These are phyloP conservation scores for Magnaporthiopsis rhizophila DNA, from an alignment of 2,329 filamentous ascomycete genomes.

Conservation along the genomic window DNA sequence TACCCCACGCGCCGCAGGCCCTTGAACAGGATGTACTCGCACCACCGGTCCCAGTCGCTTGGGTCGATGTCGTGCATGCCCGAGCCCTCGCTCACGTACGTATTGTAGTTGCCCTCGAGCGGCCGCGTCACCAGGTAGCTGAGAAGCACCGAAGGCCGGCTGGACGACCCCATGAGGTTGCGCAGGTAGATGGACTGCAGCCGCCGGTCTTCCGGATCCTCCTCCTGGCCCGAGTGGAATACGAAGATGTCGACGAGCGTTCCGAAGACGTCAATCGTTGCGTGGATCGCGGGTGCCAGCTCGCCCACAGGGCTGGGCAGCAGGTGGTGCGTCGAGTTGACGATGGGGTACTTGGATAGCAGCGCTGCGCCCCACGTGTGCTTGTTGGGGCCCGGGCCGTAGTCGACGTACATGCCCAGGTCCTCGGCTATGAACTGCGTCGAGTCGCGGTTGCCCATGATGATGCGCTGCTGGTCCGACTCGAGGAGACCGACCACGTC, in stretches of 20 bases:
- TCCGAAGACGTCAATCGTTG: constrained; percentile 90
- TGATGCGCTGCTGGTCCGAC: constrained; percentile 89
- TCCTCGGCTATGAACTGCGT: constrained; percentile 95
- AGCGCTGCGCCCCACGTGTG: constrained; percentile 95
- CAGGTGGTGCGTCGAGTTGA: constrained; percentile 94
- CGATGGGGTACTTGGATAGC: constrained; percentile 92
- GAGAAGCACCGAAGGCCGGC: constrained; percentile 75
- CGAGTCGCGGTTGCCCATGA: constrained; percentile 97
- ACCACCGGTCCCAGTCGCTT: constrained; percentile 94
- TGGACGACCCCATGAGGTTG: constrained; percentile 75
- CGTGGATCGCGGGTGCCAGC: constrained; percentile 89
- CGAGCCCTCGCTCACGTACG: constrained; percentile 75
- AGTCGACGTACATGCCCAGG: constrained; percentile 97
- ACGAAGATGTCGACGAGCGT: constrained; percentile 88
- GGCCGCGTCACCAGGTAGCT: constrained; percentile 91
- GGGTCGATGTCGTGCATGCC: constrained; percentile 95
- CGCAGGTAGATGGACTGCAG: constrained; percentile 81
- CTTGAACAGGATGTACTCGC: constrained; percentile 97
- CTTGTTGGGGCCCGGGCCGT: constrained; percentile 94
- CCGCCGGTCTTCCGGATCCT: constrained; percentile 85
- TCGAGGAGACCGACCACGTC: constrained; percentile 94
- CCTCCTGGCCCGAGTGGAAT: constrained; percentile 97
- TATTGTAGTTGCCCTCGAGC: constrained; percentile 91
- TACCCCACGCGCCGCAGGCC: constrained; percentile 78
- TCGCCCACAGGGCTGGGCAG: constrained; percentile 91